These are phyloP conservation scores for Leccinum disarticulatum DNA, from an alignment of 768 basidiomycete genomes.

Conservation along the genomic window DNA sequence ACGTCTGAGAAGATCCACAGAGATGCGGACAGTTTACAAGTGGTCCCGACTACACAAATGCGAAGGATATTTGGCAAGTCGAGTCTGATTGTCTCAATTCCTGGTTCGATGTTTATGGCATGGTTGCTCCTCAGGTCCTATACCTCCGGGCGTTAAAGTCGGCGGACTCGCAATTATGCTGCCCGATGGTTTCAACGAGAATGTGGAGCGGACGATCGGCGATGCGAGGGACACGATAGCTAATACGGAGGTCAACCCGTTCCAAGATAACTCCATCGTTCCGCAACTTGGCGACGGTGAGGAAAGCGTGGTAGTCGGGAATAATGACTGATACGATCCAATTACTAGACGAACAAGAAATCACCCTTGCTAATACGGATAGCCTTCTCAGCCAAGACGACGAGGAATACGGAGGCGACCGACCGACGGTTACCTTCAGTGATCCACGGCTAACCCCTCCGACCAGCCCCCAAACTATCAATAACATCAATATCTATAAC, in stretches of 20 bases:
- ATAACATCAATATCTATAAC: too few species aligned
- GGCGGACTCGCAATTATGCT: background rate
- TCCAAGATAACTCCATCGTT: constrained; percentile 1
- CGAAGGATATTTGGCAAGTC: background rate
- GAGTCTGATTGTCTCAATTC: background rate
- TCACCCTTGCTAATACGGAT: background rate
- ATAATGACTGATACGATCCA: background rate
- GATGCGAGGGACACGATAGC: background rate
- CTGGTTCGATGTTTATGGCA: background rate
- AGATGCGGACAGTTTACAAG: background rate
- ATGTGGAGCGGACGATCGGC: background rate
- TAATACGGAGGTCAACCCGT: background rate
- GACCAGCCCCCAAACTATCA: too few species aligned
- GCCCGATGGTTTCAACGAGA: background rate
- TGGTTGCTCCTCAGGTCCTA: constrained; percentile 3
- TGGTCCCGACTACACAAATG: constrained; percentile 9
- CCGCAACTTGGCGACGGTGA: constrained; percentile 3
- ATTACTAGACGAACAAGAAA: background rate
- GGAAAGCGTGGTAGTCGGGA: background rate
- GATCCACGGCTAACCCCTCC: background rate
- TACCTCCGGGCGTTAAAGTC: background rate
- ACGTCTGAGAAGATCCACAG: constrained; percentile 9
- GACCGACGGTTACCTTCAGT: too few species aligned
- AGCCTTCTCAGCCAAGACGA: background rate
- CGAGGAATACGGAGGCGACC: background rate